Base-by-base conservation (phyloP, 73 alveolate species). In the Paramecium biaurelia region DNA sequence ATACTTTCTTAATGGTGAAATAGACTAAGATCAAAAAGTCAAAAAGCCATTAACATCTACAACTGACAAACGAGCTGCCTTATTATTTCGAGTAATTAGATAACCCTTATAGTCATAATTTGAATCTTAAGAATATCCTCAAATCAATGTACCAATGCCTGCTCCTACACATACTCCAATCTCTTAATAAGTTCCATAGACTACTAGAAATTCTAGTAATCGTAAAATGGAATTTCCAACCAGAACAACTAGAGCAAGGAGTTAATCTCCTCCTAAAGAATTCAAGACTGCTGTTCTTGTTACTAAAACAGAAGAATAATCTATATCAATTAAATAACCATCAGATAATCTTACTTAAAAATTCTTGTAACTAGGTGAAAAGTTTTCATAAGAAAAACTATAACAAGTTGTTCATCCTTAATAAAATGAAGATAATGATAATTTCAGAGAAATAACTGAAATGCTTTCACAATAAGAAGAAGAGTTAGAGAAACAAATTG, bases 1-100 rank as follows among this genome's bases (percentile, higher is more conserved):
- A n/a, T 43, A 79, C 74, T 79, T 42, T 42, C 76, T 79, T 15
- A 79, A 79, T 79, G n/a, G 72, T 42, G 68, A 53, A 53, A 23
- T 14, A 9, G 30, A 41, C 4, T 23, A 79, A 24, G 74, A 20
- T 10, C 24, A 79, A 41, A 79, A 79, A 47, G 23, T 79, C 49
- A 79, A 79, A 45, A 79, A 79, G 56, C 42, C 90, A 43, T 34
- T 79, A 23, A 79, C 76, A n/a, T 79, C 90, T 8, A 79, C 90
- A 43, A 79, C 21, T 42, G 90, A 79, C 56, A 79, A 79, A 45
- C 47, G 45, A 20, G 90, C 90, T 21, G 76, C 90, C 15, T 10
- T 79, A 23, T 79, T 79, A 4, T 79, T 18, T 45, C 7, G 23
- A 43, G 28, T 14, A 8, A 23, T 34, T 1, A 53, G 68, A 53